A percentile compares a stretch with the other conserved stretches of the same genome.
Conservation (phyloP, 768 basidiomycete species). For the Phaffia australis region DNA sequence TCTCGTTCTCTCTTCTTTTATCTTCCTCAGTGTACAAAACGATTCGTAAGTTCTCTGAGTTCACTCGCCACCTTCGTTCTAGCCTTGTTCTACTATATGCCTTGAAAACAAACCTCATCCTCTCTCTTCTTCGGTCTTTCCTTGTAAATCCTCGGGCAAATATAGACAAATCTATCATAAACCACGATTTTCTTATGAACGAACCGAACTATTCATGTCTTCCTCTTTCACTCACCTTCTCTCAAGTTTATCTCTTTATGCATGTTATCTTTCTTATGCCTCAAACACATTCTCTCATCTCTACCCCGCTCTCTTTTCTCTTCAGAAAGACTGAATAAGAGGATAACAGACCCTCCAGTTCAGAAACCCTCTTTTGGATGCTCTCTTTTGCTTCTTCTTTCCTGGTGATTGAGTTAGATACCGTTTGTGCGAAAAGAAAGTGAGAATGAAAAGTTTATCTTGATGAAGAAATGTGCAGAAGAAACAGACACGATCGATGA, state of each 20-base stretch:
- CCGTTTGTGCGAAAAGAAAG: background rate
- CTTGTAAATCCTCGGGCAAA: too few relatives aligned
- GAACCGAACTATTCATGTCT: too few relatives aligned
- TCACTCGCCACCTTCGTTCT: background rate
- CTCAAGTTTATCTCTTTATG: background rate
- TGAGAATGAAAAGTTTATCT: conserved; percentile 1
- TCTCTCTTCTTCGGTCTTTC: too few relatives aligned
- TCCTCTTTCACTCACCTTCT: background rate
- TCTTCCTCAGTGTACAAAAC: background rate
- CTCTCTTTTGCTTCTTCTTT: conserved; percentile 28
- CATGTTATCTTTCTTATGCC: background rate
- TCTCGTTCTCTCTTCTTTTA: too few relatives aligned
- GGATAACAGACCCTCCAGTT: conserved; percentile 23
- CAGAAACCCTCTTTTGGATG: conserved; percentile 23
- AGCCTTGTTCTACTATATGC: background rate
- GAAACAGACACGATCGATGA: conserved; percentile 6
- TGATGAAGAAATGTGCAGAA: background rate
- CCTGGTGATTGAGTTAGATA: background rate
- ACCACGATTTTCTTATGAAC: too few relatives aligned
- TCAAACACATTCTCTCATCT: background rate
- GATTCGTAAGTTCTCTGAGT: background rate
- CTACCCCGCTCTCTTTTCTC: background rate
- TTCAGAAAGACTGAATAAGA: conserved; percentile 28
- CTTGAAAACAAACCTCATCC: too few relatives aligned
- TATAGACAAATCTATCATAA: too few relatives aligned